Conservation (phyloP, 2,329 filamentous ascomycete genomes). For the Chalaropsis thielavioides region DNA sequence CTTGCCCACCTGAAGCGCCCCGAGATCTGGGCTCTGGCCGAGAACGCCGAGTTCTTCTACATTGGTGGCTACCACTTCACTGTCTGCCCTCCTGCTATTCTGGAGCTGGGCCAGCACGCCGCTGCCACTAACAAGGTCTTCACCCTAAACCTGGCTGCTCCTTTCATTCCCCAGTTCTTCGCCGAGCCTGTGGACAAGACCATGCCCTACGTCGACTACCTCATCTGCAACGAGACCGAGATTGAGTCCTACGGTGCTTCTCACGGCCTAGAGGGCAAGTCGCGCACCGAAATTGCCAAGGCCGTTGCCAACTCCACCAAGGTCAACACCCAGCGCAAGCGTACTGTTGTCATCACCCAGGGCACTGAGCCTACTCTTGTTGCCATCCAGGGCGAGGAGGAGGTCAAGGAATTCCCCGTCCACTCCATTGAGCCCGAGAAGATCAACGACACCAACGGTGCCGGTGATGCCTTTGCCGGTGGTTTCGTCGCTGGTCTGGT, state of each 20-base stretch:
- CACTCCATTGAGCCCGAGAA: constrained; percentile 59
- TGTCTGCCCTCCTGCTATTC: constrained; percentile 79
- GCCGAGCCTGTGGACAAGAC: constrained; percentile 83
- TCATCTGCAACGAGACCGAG: constrained; percentile 96
- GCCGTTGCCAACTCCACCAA: constrained; percentile 79
- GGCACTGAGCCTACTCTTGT: constrained; percentile 84
- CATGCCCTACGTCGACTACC: constrained; percentile 83
- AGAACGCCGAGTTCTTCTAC: constrained; percentile 80
- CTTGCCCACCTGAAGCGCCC: constrained; percentile 82
- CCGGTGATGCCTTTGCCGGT: constrained; percentile 91
- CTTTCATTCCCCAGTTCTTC: constrained; percentile 96
- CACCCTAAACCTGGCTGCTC: constrained; percentile 80
- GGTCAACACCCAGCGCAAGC: constrained; percentile 71
- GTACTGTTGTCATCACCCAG: constrained; percentile 85
- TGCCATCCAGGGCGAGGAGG: constrained; percentile 55
- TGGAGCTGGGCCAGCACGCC: constrained; percentile 82
- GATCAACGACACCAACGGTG: constrained; percentile 94
- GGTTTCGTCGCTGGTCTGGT: constrained; percentile 85
- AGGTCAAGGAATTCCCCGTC: constrained; percentile 65
- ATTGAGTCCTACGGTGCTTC: constrained; percentile 74
- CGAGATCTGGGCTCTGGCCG: constrained; percentile 80
- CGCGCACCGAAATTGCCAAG: constrained; percentile 74
- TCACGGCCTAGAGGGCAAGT: constrained; percentile 58
- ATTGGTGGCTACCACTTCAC: constrained; percentile 96
- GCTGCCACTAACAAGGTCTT: constrained; percentile 82